Evolutionary conservation across 352 stramenopile species (phyloP).

Genomic region (Pythium scleroteichum): DNA sequence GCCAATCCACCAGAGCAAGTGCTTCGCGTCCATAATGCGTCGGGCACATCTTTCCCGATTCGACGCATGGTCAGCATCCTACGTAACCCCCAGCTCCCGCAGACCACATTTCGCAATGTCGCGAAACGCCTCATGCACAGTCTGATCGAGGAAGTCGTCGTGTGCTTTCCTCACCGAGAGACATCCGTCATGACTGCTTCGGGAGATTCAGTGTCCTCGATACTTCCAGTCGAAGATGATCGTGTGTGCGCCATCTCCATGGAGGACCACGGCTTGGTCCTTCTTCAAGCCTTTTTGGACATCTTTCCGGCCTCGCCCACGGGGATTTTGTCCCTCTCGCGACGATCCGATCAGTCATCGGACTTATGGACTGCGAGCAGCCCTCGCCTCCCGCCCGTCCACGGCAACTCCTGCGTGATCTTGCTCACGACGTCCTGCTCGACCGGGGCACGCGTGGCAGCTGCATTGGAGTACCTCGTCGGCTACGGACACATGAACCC

Average conservation of each 20-base stretch:
- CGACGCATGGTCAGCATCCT: constrained; percentile 16
- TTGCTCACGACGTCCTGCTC: constrained; percentile 46
- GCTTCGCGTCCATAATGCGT: constrained; percentile 17
- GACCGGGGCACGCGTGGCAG: constrained; percentile 42
- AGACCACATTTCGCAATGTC: constrained; percentile 14
- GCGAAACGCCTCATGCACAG: constrained; percentile 13
- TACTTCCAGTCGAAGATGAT: constrained; percentile 23
- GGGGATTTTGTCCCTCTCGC: constrained; percentile 15
- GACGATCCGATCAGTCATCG: background rate
- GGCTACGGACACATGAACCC: constrained; percentile 26
- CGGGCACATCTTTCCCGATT: constrained; percentile 13
- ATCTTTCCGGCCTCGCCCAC: constrained; percentile 29
- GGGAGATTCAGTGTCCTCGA: constrained; percentile 11
- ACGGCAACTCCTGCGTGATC: constrained; percentile 24
- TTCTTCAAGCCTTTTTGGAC: constrained; percentile 31
- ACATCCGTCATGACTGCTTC: constrained; percentile 14
- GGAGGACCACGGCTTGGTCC: constrained; percentile 18
- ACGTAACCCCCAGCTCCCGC: constrained; percentile 17
- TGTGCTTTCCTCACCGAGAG: constrained; percentile 22
- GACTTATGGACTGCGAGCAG: constrained; percentile 25
- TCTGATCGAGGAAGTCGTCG: constrained; percentile 24
- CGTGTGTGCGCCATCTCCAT: constrained; percentile 33
- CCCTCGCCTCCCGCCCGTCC: constrained; percentile 31
- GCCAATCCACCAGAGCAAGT: background rate
- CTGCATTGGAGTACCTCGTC: constrained; percentile 45